Conservation (phyloP, 2,329 filamentous ascomycete species). For the Ascochyta fabae region DNA sequence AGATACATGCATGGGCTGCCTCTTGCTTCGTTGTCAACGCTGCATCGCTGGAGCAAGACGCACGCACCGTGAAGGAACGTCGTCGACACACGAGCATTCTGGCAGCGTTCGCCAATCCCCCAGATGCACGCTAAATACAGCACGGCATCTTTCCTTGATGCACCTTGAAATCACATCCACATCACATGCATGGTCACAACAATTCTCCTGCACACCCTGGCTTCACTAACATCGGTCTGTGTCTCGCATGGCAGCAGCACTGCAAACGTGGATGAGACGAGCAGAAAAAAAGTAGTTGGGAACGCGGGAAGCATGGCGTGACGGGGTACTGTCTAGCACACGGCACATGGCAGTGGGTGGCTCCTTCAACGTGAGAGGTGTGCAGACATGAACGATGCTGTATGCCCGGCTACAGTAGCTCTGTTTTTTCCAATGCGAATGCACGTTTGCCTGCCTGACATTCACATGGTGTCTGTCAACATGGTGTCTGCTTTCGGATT, state of each 20-base stretch:
- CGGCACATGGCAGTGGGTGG: background rate
- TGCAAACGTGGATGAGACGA: background rate
- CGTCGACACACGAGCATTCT: background rate
- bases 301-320: background rate
- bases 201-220: constrained; percentile 9
- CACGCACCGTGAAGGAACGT: background rate
- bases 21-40: background rate
- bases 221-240: background rate
- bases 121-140: constrained; percentile 16
- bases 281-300: background rate
- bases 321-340: background rate
- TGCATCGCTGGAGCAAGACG: background rate
- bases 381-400: background rate
- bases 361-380: background rate
- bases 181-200: constrained; percentile 14
- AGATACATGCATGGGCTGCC: background rate
- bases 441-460: too few relatives aligned
- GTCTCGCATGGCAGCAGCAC: background rate
- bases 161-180: constrained; percentile 15
- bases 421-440: too few relatives aligned
- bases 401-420: too few relatives aligned
- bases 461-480: too few relatives aligned
- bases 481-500: too few relatives aligned
- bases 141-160: constrained; percentile 7
- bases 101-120: background rate